Conservation (phyloP, 805 yeast species). For the fission yeast (Schizosaccharomyces pombe) region DNA sequence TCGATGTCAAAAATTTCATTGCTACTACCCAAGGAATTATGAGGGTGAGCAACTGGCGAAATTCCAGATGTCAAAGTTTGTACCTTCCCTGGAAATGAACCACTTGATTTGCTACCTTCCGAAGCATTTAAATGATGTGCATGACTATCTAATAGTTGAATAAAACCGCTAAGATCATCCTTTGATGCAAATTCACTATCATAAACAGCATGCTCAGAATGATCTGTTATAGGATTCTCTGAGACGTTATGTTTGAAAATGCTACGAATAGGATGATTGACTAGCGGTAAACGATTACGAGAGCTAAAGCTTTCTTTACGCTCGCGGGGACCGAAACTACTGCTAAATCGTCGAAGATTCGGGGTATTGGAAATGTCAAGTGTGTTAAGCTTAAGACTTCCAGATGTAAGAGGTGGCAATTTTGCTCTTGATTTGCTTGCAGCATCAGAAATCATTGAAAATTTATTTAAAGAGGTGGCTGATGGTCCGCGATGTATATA, state of each 20-base stretch:
- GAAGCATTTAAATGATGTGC: background rate
- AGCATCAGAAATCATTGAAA: slow-evolving; percentile 5
- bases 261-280: background rate
- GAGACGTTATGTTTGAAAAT: background rate
- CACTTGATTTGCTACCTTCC: background rate
- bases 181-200: background rate
- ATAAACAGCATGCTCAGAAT: background rate
- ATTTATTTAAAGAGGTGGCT: slow-evolving; percentile 10
- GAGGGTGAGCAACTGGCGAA: background rate
- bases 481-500: slow-evolving; percentile 22
- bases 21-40: background rate
- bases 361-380: background rate
- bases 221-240: background rate
- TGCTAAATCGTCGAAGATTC: slow-evolving; percentile 20
- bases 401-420: slow-evolving; percentile 17
- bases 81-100: background rate
- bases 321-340: slow-evolving; percentile 22
- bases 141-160: background rate
- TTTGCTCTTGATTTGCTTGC: slow-evolving; percentile 7
- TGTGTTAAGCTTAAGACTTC: slow-evolving; percentile 18
- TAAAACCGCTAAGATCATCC: background rate
- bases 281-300: slow-evolving; percentile 32
- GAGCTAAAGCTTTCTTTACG: slow-evolving; percentile 20
- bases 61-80: background rate
- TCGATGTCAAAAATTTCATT: background rate